phyloP scores from a whole-genome alignment of 257 asterid genomes.

The Solanum ossicruentum region DNA sequence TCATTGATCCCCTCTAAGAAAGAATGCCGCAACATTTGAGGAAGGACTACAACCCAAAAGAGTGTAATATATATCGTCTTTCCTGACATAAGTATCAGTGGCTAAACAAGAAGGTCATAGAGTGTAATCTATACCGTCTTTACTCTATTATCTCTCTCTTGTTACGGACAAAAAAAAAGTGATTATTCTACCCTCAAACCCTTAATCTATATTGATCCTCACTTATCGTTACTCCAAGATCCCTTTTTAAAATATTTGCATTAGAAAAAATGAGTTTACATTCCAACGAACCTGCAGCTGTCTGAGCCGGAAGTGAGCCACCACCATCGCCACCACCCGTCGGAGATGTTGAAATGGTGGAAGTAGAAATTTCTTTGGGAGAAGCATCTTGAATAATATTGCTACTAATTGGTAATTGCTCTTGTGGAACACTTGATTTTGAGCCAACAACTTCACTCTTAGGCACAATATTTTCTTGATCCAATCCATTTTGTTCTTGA shows the following conservation, averaged over 20 bases:
- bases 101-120: no score
- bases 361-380: slow-evolving; percentile 5
- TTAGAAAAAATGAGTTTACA: background rate
- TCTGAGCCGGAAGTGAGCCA: background rate
- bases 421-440: slow-evolving; percentile 10
- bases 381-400: slow-evolving; percentile 1
- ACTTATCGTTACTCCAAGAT: background rate
- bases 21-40: no score
- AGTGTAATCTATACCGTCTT: no score
- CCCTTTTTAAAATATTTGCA: no score
- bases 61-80: no score
- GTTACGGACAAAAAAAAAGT: no score
- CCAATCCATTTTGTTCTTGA: slow-evolving; percentile 14
- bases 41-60: no score
- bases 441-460: slow-evolving; percentile 1
- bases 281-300: background rate
- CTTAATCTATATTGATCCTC: no score
- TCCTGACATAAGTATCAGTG: no score
- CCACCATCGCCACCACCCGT: background rate
- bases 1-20: no score
- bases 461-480: slow-evolving; percentile 1
- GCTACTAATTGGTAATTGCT: background rate
- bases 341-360: slow-evolving; percentile 9
- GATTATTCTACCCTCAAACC: no score
- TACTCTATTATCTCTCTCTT: no score